A percentile compares a stretch with the other conserved stretches of the same genome.
Evolutionary conservation across 2,329 filamentous ascomycete species (phyloP).

Genomic region (Penicillium sp.): DNA sequence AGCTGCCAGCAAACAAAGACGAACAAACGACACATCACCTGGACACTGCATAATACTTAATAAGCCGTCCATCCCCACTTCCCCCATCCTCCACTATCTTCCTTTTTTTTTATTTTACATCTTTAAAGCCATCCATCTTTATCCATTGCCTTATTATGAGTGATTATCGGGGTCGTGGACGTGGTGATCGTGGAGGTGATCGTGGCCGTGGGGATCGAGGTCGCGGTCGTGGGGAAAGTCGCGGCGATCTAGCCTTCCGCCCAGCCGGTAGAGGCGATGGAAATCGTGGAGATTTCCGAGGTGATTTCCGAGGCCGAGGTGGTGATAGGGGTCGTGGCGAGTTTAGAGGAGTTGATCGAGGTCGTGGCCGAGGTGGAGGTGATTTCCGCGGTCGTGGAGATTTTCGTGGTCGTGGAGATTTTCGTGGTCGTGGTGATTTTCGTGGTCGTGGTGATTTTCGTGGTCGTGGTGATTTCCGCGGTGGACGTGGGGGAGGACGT

Average conservation of each 20-base stretch:
- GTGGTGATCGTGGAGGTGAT: slow-evolving; percentile 23
- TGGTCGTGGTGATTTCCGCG: slow-evolving; percentile 10
- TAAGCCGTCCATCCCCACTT: neutral
- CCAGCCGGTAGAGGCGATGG: slow-evolving; percentile 9
- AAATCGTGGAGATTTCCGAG: slow-evolving; percentile 15
- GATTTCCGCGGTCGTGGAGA: slow-evolving; percentile 28
- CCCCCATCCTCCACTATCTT: neutral
- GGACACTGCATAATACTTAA: neutral
- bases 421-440: no score
- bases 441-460: slow-evolving; percentile 28
- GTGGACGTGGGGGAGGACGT: slow-evolving; percentile 12
- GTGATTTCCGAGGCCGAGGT: slow-evolving; percentile 16
- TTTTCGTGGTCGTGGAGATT: no score
- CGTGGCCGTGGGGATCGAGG: slow-evolving; percentile 20
- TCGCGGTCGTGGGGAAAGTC: slow-evolving; percentile 19
- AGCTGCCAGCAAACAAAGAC: neutral
- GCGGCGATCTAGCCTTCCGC: slow-evolving; percentile 23
- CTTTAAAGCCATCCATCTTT: neutral
- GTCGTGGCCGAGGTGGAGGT: slow-evolving; percentile 26
- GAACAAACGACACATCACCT: neutral
- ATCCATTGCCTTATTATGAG: neutral
- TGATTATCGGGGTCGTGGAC: slow-evolving; percentile 13
- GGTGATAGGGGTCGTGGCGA: slow-evolving; percentile 17
- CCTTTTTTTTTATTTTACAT: neutral
- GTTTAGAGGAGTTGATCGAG: slow-evolving; percentile 26